Evolutionary conservation across 2,329 filamentous ascomycete species (phyloP).

Genomic region (Ceratocystis alfenasii): DNA sequence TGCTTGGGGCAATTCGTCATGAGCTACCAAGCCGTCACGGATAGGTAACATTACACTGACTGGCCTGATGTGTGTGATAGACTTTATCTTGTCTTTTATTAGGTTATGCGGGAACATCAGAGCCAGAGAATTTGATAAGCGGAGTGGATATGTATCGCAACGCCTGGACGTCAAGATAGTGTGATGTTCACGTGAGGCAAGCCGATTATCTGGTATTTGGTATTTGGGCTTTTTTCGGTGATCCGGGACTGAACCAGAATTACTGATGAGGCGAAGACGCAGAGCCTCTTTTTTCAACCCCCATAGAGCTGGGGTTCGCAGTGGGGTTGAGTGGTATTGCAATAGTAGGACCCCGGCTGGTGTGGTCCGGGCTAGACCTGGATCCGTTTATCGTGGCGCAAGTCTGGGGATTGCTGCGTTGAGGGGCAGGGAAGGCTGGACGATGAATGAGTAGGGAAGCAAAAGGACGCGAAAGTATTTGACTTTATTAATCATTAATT

Average conservation of each 20-base stretch:
- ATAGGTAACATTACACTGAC: background rate
- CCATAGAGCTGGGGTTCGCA: too few relatives aligned
- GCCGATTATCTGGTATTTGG: background rate
- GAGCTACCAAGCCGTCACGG: background rate
- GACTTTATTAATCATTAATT: background rate
- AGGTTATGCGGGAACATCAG: background rate
- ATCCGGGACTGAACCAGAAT: background rate
- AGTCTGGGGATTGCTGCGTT: background rate
- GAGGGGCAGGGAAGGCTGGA: background rate
- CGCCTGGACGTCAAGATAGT: background rate
- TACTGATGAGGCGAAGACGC: background rate
- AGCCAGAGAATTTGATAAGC: background rate
- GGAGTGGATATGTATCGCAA: background rate
- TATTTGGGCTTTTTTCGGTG: background rate
- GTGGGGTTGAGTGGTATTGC: background rate
- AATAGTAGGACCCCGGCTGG: background rate
- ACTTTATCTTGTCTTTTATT: background rate
- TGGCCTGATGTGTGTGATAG: background rate
- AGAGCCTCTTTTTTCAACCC: background rate
- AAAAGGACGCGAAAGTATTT: too few relatives aligned
- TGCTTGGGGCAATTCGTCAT: background rate
- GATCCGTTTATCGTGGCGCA: background rate
- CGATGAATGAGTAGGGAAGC: background rate
- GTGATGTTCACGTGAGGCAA: constrained; percentile 1
- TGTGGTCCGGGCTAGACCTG: too few relatives aligned